Evolutionary conservation across 2,329 filamentous ascomycete genomes (phyloP).

Genomic region (Ceratocystis huliohia): DNA sequence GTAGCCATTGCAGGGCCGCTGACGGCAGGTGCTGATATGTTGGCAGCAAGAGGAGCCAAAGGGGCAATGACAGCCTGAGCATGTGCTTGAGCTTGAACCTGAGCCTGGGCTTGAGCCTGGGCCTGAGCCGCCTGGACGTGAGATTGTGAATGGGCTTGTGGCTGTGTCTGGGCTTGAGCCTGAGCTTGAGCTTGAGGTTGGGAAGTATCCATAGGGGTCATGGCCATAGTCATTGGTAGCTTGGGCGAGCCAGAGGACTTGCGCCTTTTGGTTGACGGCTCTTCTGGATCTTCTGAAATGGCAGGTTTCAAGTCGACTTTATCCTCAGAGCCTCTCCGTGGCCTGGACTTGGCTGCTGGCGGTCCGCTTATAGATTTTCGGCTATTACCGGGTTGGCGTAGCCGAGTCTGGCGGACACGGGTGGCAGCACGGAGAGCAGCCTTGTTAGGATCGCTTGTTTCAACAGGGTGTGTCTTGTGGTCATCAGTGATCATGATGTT

Average conservation of each 20-base stretch:
- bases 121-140: conserved; percentile 23
- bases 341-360: conserved; percentile 1
- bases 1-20: conserved; percentile 28
- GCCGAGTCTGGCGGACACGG: conserved; percentile 29
- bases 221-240: conserved; percentile 59
- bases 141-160: conserved; percentile 23
- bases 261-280: conserved; percentile 61
- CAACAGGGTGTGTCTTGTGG: conserved; percentile 65
- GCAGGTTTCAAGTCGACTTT: conserved; percentile 12
- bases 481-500: conserved; percentile 97
- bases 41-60: conserved; percentile 21
- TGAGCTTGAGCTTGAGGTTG: conserved; percentile 26
- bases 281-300: conserved; percentile 21
- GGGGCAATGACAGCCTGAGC: conserved; percentile 29
- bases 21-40: background rate
- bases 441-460: conserved; percentile 15
- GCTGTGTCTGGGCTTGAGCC: background rate
- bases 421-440: conserved; percentile 10
- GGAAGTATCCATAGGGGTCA: conserved; percentile 65
- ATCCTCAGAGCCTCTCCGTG: conserved; percentile 17
- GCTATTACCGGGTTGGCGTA: conserved; percentile 23
- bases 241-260: conserved; percentile 60
- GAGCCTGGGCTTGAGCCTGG: background rate
- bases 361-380: conserved; percentile 15
- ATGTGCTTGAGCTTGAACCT: background rate